These are phyloP conservation scores for Galerina sulciceps DNA, from an alignment of 768 basidiomycete species.

Conservation along the genomic window DNA sequence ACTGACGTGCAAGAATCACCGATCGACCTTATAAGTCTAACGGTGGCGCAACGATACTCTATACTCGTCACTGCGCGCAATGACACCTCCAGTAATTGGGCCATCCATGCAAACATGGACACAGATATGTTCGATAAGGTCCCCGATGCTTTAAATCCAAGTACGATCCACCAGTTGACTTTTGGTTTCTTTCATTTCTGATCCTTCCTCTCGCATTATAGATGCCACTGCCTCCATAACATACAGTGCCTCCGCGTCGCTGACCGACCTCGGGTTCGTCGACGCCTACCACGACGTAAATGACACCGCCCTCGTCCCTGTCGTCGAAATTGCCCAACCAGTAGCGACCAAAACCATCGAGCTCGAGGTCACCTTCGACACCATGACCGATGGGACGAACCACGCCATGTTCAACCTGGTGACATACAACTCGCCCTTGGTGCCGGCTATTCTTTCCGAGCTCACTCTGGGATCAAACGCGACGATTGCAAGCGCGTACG, in stretches of 20 bases:
- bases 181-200: background rate
- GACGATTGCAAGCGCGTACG: slow-evolving; percentile 72
- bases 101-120: slow-evolving; percentile 91
- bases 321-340: slow-evolving; percentile 53
- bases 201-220: slow-evolving; percentile 25
- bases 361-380: slow-evolving; percentile 79
- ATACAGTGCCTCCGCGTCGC: slow-evolving; percentile 59
- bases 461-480: slow-evolving; percentile 80
- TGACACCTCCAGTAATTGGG: slow-evolving; percentile 84
- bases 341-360: slow-evolving; percentile 60
- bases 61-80: slow-evolving; percentile 91
- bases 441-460: slow-evolving; percentile 78
- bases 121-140: slow-evolving; percentile 86
- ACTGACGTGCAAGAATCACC: slow-evolving; percentile 78
- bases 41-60: slow-evolving; percentile 93
- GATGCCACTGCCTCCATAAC: slow-evolving; percentile 86
- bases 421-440: slow-evolving; percentile 69
- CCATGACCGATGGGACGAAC: slow-evolving; percentile 86
- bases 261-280: slow-evolving; percentile 57
- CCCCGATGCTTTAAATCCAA: slow-evolving; percentile 74
- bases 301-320: slow-evolving; percentile 73
- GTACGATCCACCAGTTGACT: slow-evolving; percentile 43
- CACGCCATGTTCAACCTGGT: slow-evolving; percentile 76
- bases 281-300: slow-evolving; percentile 63
- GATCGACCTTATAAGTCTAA: slow-evolving; percentile 71